Evolutionary conservation across 78 protist genomes (phyloP).

Genomic region (Dictyostelium capitatum): DNA sequence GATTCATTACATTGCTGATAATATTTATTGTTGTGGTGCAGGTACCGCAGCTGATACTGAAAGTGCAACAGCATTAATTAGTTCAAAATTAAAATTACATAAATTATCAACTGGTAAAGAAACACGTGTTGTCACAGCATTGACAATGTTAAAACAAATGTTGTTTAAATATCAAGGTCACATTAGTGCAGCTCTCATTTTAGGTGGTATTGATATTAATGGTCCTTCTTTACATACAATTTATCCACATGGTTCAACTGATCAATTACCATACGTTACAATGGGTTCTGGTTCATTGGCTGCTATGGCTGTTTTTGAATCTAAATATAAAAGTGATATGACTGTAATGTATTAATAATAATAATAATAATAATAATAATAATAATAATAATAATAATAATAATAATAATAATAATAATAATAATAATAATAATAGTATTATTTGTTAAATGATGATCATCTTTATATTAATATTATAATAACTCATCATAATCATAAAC

Average conservation of each 20-base stretch:
- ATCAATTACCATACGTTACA: constrained; percentile 97
- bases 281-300: constrained; percentile 99
- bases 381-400: neutral
- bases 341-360: constrained; percentile 30
- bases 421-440: neutral
- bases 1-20: constrained; percentile 99
- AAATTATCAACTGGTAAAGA: constrained; percentile 89
- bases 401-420: neutral
- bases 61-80: constrained; percentile 72
- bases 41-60: constrained; percentile 99
- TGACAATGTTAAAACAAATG: constrained; percentile 93
- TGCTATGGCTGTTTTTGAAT: constrained; percentile 98
- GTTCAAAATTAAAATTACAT: constrained; percentile 75
- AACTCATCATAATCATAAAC: neutral
- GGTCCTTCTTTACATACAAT: constrained; percentile 96
- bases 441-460: neutral
- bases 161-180: constrained; percentile 96
- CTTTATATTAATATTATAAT: neutral
- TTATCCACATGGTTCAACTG: constrained; percentile 97
- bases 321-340: constrained; percentile 90
- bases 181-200: constrained; percentile 97
- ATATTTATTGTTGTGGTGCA: constrained; percentile 99
- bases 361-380: neutral
- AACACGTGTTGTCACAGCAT: constrained; percentile 95
- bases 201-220: constrained; percentile 96